Conservation (phyloP, 2,329 filamentous ascomycete genomes). For the Akanthomyces muscarius region DNA sequence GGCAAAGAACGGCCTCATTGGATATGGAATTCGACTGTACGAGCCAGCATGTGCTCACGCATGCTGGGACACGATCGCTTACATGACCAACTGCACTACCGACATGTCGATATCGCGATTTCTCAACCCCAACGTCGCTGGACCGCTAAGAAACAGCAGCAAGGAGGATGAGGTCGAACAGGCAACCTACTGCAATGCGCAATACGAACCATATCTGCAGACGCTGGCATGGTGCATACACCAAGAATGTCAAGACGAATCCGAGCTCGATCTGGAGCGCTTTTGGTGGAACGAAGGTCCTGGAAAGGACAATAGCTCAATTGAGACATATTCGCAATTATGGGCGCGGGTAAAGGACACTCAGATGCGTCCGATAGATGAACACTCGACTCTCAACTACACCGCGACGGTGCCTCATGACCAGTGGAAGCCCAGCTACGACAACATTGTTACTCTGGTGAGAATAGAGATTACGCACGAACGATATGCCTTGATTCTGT, state of each 20-base stretch:
- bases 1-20: slow-evolving; percentile 23
- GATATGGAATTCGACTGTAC: slow-evolving; percentile 47
- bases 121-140: slow-evolving; percentile 8
- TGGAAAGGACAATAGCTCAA: slow-evolving; percentile 18
- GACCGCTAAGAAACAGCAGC: not conserved
- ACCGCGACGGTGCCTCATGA: slow-evolving; percentile 17
- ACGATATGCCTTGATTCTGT: slow-evolving; percentile 25
- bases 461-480: slow-evolving; percentile 19
- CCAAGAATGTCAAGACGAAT: slow-evolving; percentile 15
- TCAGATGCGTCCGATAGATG: not conserved
- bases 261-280: slow-evolving; percentile 18
- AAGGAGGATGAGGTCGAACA: not conserved
- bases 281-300: slow-evolving; percentile 22
- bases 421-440: slow-evolving; percentile 15
- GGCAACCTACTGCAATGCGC: slow-evolving; percentile 20
- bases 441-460: slow-evolving; percentile 10
- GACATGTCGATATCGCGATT: slow-evolving; percentile 11
- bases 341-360: not conserved
- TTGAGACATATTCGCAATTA: slow-evolving; percentile 16
- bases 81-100: slow-evolving; percentile 10
- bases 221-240: slow-evolving; percentile 24
- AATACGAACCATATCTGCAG: slow-evolving; percentile 21
- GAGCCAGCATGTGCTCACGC: slow-evolving; percentile 63
- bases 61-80: slow-evolving; percentile 39
- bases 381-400: slow-evolving; percentile 17